Evolutionary conservation across 805 yeast genomes (phyloP).

Genomic region (Ogataea ganodermae): DNA sequence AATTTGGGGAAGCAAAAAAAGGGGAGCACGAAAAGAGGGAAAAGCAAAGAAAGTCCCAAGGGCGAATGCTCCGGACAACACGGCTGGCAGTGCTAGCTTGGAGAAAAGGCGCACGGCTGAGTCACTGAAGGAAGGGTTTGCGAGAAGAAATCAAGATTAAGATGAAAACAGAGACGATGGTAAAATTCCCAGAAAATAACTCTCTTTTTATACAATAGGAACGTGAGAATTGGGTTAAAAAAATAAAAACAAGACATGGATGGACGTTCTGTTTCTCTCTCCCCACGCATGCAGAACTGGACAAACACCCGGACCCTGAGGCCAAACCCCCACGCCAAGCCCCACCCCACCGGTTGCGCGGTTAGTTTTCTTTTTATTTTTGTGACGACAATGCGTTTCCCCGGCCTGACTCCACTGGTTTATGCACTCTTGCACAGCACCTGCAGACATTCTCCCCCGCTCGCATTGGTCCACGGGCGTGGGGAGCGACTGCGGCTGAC

Average conservation of each 20-base stretch:
- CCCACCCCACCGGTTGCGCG: slow-evolving; percentile 3
- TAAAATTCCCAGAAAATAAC: neutral
- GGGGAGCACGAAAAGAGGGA: neutral
- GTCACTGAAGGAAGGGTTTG: neutral
- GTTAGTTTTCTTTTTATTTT: neutral
- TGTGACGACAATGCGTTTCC: neutral
- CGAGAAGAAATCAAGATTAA: neutral
- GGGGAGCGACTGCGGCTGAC: slow-evolving; percentile 6
- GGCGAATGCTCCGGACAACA: neutral
- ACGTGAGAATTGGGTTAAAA: neutral
- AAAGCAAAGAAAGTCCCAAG: neutral
- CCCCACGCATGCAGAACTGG: neutral
- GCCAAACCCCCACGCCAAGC: neutral
- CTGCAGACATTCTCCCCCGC: neutral
- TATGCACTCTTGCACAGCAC: neutral
- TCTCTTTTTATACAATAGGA: neutral
- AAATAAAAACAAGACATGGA: neutral
- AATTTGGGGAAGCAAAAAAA: neutral
- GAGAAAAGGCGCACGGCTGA: too few species aligned
- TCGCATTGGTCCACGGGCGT: neutral
- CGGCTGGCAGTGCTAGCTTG: neutral
- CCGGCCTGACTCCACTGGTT: slow-evolving; percentile 3
- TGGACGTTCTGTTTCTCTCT: neutral
- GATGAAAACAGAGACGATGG: neutral
- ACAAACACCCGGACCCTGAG: neutral